A percentile compares a stretch with the other conserved stretches of the same genome.
These are phyloP conservation scores for Orbilia ellipsospora DNA, from an alignment of 2,329 filamentous ascomycete genomes.

Conservation along the genomic window DNA sequence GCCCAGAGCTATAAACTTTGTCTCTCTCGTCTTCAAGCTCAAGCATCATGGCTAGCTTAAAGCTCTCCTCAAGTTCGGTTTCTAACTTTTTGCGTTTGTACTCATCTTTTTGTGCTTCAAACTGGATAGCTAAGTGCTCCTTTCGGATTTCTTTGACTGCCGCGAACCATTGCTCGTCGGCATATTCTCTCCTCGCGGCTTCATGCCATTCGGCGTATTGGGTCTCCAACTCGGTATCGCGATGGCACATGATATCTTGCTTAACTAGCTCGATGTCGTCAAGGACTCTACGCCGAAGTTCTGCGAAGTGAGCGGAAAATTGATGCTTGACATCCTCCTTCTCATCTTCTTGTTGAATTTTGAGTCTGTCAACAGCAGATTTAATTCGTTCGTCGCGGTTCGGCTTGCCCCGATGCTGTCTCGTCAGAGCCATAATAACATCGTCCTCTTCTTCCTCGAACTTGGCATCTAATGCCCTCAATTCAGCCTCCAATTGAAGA, in stretches of 20 bases:
- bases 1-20: constrained; percentile 52
- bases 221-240: constrained; percentile 20
- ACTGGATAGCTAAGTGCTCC: constrained; percentile 49
- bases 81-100: constrained; percentile 46
- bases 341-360: constrained; percentile 36
- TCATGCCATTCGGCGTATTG: constrained; percentile 50
- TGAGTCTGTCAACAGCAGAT: constrained; percentile 39
- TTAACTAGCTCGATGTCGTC: constrained; percentile 38
- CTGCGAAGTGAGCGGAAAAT: constrained; percentile 30
- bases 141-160: constrained; percentile 51
- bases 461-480: constrained; percentile 38
- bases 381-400: constrained; percentile 48
- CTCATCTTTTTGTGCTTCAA: constrained; percentile 54
- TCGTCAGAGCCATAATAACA: constrained; percentile 34
- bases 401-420: constrained; percentile 37
- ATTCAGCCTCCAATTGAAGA: constrained; percentile 34
- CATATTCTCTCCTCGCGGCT: constrained; percentile 46
- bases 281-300: constrained; percentile 28
- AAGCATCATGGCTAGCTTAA: constrained; percentile 53
- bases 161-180: constrained; percentile 51
- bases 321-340: constrained; percentile 38
- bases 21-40: constrained; percentile 51
- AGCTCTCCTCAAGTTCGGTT: constrained; percentile 48
- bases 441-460: constrained; percentile 53
- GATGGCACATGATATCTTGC: constrained; percentile 34